A percentile compares a stretch with the other conserved stretches of the same genome.
Evolutionary conservation across 2,329 filamentous ascomycete genomes (phyloP).

Genomic region (Chaetomium olivaceum): DNA sequence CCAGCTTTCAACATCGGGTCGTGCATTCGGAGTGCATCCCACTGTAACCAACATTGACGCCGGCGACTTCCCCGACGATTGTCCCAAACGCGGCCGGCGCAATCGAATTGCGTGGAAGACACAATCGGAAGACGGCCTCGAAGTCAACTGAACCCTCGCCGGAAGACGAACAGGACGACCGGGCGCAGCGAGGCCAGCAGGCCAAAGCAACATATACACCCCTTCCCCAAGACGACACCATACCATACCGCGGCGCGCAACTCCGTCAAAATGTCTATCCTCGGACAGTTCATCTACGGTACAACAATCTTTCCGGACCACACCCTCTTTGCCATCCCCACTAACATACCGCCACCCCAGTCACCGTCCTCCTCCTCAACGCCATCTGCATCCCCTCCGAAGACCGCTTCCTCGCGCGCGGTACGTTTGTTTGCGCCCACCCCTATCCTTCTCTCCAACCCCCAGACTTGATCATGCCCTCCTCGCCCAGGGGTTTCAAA

Average conservation of each 20-base stretch:
- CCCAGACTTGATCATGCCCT: not conserved
- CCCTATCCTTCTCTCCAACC: not conserved
- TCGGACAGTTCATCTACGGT: constrained; percentile 40
- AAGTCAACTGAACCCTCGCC: too few species aligned
- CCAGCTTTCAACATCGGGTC: constrained; percentile 21
- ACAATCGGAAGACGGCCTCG: not conserved
- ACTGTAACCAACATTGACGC: not conserved
- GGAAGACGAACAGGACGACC: not conserved
- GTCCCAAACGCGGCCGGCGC: not conserved
- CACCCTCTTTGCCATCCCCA: not conserved
- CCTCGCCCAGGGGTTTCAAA: not conserved
- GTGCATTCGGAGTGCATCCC: not conserved
- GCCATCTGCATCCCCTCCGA: constrained; percentile 76
- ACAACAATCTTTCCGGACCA: not conserved
- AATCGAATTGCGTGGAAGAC: not conserved
- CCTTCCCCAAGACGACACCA: not conserved
- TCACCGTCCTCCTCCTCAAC: constrained; percentile 86
- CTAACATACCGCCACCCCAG: constrained; percentile 43
- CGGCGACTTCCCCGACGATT: not conserved
- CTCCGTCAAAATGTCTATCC: constrained; percentile 34
- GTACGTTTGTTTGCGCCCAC: constrained; percentile 52
- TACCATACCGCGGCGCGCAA: not conserved
- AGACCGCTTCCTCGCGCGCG: constrained; percentile 75
- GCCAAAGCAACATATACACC: not conserved
- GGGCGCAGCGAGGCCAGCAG: not conserved